Evolutionary conservation across 116 monocot genomes (phyloP).

Genomic region (Zostera marina): DNA sequence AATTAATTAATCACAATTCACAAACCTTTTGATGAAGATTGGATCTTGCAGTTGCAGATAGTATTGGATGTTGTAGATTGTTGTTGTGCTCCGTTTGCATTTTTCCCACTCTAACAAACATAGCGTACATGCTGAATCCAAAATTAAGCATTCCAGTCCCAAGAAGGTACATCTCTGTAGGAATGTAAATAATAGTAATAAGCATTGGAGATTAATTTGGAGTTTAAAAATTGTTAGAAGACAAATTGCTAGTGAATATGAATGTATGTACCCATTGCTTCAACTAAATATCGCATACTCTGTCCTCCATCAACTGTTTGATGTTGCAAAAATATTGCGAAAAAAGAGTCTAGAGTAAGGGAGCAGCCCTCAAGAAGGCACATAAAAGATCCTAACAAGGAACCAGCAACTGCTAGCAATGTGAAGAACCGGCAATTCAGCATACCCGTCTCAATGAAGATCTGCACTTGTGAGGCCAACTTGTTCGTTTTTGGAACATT

Average conservation of each 20-base stretch:
- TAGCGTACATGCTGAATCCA: conserved; percentile 39
- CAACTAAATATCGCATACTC: conserved; percentile 25
- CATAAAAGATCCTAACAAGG: conserved; percentile 39
- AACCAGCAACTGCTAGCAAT: conserved; percentile 43
- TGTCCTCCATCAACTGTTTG: conserved; percentile 13
- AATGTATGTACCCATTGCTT: conserved; percentile 27
- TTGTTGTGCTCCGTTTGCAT: background rate
- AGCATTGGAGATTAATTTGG: background rate
- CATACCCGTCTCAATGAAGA: conserved; percentile 13
- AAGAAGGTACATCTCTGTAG: conserved; percentile 44
- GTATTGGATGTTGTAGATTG: background rate
- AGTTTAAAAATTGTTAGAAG: background rate
- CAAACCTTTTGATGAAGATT: conserved; percentile 13
- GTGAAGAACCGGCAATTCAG: conserved; percentile 35
- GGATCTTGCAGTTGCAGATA: background rate
- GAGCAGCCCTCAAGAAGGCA: conserved; percentile 34
- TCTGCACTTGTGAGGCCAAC: conserved; percentile 7
- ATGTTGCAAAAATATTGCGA: conserved; percentile 12
- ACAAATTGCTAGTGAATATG: background rate
- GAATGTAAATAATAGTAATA: background rate
- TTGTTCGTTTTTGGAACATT: background rate
- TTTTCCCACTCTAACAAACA: conserved; percentile 22
- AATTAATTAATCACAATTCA: background rate
- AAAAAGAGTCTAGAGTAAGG: conserved; percentile 22
- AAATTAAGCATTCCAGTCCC: conserved; percentile 56